Base-by-base conservation (phyloP, 306 rosid species). In the Parietaria judaica region DNA sequence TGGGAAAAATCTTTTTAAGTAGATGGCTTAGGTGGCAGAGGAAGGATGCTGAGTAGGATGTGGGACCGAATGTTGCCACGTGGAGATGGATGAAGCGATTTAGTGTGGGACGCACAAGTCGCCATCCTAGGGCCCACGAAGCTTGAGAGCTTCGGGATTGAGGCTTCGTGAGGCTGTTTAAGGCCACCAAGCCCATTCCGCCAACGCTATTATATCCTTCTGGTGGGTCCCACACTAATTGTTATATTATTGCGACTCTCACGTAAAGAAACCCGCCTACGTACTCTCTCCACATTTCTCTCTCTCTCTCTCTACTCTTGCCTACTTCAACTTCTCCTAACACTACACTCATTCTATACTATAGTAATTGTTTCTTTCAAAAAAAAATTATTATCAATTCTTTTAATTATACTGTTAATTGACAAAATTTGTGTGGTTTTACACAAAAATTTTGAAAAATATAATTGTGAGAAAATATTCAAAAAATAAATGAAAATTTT, bases 161-260 rank as follows among this genome's bases (percentile, higher is more conserved):
- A 14, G 67, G 67, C 63, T 53, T 49, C 14, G 66, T 50, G 70
- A 74, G 70, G 83, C 66, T 71, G 70, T 17, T 75, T 58, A 34
- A 49, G 76, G 75, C 53, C 87, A 80, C 84, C 54, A 51, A 68
- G 78, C 84, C 87, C 94, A 83, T 88, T 62, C 84, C 31, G 73
- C 88, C 87, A 74, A 72, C 85, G 44, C 37, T 56, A 57, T 55
- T 67, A 71, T 71, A 83, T n/a, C 36, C 14, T 12, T n/a, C 60
- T 8, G 60, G 7, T 41, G 45, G 45, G 45, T 41, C 45, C 45
- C 45, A 41, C 45, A 41, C 9, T 41, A 41, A 41, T 41, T 41
- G 45, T 1, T 41, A 5, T 41, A 41, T 5, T 41, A 41, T 5
- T 49, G 53, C 14, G 9, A 49, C 53, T 4, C 53, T 49, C 53